Conservation (phyloP, 352 stramenopile species). For the Aphanomyces stellatus region DNA sequence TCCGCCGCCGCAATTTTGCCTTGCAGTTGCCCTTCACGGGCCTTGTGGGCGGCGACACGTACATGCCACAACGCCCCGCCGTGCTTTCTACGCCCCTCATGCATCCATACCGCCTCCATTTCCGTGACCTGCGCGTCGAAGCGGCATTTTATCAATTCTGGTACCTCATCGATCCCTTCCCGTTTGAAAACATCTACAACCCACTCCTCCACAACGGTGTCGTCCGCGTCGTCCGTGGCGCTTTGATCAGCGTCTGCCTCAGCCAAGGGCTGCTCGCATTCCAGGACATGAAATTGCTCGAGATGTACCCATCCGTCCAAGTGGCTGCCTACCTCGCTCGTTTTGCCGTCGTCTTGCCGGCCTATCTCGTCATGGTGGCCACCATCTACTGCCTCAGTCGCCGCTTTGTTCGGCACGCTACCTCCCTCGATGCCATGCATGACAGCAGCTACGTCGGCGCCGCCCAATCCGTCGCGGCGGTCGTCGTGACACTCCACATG, state of each 20-base stretch:
- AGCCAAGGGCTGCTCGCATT: slow-evolving; percentile 29
- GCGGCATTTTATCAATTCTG: slow-evolving; percentile 34
- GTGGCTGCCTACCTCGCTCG: slow-evolving; percentile 22
- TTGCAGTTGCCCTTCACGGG: slow-evolving; percentile 31
- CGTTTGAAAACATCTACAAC: slow-evolving; percentile 36
- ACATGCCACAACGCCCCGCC: slow-evolving; percentile 23
- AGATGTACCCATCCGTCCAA: background rate
- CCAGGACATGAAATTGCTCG: slow-evolving; percentile 38
- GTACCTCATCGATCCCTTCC: slow-evolving; percentile 37
- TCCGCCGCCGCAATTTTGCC: slow-evolving; percentile 31
- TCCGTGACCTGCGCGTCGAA: slow-evolving; percentile 30
- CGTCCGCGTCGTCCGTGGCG: slow-evolving; percentile 30
- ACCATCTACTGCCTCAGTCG: too few relatives aligned
- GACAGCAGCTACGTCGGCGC: slow-evolving; percentile 28
- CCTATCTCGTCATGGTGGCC: too few relatives aligned
- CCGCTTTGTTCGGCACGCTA: too few relatives aligned
- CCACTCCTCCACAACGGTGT: slow-evolving; percentile 31
- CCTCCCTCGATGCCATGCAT: too few relatives aligned
- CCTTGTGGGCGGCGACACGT: slow-evolving; percentile 19
- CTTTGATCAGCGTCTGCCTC: slow-evolving; percentile 28
- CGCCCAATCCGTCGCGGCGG: slow-evolving; percentile 25
- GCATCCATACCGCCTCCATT: slow-evolving; percentile 28
- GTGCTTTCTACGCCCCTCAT: slow-evolving; percentile 24
- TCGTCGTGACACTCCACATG: slow-evolving; percentile 29
- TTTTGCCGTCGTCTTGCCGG: slow-evolving; percentile 32